Percentiles rank a stretch among this genome's conserved stretches.
phyloP scores from a whole-genome alignment of 768 basidiomycete species.

The Trichaptum fuscoviolaceum region DNA sequence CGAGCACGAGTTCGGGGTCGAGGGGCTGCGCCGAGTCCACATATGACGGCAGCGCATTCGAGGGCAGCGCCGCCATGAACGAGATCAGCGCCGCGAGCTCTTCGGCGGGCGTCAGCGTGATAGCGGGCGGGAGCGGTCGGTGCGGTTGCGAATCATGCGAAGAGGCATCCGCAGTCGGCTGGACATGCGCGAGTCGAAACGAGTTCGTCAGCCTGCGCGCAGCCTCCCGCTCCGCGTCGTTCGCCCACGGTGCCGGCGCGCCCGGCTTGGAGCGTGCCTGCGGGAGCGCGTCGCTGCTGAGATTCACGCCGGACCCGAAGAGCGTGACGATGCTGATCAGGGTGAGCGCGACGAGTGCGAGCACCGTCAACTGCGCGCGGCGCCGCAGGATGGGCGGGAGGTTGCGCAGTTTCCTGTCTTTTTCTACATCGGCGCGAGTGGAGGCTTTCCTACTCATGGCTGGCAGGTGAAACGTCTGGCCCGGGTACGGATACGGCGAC shows the following conservation, averaged over 20 bases:
- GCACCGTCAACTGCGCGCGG: background rate
- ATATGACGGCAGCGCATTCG: constrained; percentile 65
- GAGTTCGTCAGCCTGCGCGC: background rate
- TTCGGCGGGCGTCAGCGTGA: constrained; percentile 46
- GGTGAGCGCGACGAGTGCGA: background rate
- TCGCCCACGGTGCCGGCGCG: background rate
- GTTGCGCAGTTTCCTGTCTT: background rate
- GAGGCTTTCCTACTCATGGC: background rate
- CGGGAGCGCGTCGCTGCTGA: background rate
- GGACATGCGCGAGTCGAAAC: background rate
- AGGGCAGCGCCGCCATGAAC: constrained; percentile 67
- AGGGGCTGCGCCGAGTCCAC: constrained; percentile 62
- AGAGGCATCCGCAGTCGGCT: background rate
- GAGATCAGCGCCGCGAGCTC: constrained; percentile 73
- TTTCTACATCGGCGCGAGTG: background rate
- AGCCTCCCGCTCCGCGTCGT: background rate
- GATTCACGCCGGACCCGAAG: background rate
- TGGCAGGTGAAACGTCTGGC: background rate
- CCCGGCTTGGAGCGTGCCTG: background rate
- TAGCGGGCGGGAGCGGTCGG: constrained; percentile 2
- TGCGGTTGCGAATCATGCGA: background rate
- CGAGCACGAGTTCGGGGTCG: constrained; percentile 77
- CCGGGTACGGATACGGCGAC: background rate
- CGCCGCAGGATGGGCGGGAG: background rate
- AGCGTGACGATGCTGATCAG: background rate